Evolutionary conservation across 306 rosid genomes (phyloP).

Genomic region (Quercus alba): DNA sequence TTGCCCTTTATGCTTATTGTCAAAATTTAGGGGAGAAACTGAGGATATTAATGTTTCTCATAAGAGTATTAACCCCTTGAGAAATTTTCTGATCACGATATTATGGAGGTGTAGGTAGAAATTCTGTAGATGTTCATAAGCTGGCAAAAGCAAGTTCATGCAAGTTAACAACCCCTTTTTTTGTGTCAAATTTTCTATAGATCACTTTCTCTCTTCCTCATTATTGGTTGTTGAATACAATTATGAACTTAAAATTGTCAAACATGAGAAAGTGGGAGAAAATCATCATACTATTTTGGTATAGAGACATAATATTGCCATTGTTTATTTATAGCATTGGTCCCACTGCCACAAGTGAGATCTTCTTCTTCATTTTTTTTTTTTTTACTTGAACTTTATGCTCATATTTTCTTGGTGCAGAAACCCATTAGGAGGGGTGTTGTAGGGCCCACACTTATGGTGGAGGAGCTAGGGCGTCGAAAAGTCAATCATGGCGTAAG

Average conservation of each 20-base stretch:
- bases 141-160: too few relatives aligned
- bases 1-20: too few relatives aligned
- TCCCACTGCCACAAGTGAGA: neutral
- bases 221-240: neutral
- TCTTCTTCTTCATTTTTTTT: neutral
- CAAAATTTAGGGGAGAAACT: too few relatives aligned
- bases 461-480: slow-evolving; percentile 68
- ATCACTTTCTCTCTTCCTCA: too few relatives aligned
- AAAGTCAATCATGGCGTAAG: slow-evolving; percentile 64
- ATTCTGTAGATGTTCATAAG: too few relatives aligned
- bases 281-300: neutral
- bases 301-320: neutral
- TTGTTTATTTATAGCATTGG: neutral
- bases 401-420: slow-evolving; percentile 32
- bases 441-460: slow-evolving; percentile 80
- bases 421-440: slow-evolving; percentile 87
- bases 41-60: too few relatives aligned
- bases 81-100: too few relatives aligned
- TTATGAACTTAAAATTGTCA: neutral
- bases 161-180: too few relatives aligned
- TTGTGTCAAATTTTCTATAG: too few relatives aligned
- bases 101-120: too few relatives aligned
- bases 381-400: neutral
- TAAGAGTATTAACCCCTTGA: too few relatives aligned
- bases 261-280: neutral